These are phyloP conservation scores for Ottelia alismoides DNA, from an alignment of 106 monocot species.

Conservation along the genomic window DNA sequence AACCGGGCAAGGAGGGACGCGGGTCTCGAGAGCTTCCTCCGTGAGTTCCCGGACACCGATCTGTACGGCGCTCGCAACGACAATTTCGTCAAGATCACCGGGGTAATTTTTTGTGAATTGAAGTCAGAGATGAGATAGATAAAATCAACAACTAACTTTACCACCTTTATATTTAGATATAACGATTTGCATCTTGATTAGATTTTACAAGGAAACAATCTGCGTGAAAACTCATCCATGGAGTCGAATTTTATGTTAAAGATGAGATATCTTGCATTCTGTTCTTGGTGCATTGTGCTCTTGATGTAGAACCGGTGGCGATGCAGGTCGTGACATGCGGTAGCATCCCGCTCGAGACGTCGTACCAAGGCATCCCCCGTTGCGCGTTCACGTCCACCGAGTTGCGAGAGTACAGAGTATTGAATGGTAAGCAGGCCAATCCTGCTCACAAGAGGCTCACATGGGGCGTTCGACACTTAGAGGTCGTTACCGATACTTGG, in stretches of 20 bases:
- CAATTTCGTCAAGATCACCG: slow-evolving; percentile 24
- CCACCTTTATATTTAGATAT: too few relatives aligned
- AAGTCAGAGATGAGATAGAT: too few relatives aligned
- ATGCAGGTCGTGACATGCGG: slow-evolving; percentile 32
- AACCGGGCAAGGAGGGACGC: slow-evolving; percentile 5
- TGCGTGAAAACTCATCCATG: too few relatives aligned
- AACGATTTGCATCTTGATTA: too few relatives aligned
- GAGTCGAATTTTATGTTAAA: too few relatives aligned
- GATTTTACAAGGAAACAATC: too few relatives aligned
- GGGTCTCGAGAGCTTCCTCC: slow-evolving; percentile 11
- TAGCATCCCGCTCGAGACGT: slow-evolving; percentile 29
- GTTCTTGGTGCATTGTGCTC: slow-evolving; percentile 1
- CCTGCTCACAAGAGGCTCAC: slow-evolving; percentile 14
- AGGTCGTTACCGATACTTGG: too few relatives aligned
- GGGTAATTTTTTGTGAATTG: too few relatives aligned
- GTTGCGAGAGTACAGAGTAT: slow-evolving; percentile 27
- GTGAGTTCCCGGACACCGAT: slow-evolving; percentile 13
- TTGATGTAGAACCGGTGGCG: too few relatives aligned
- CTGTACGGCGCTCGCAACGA: slow-evolving; percentile 6
- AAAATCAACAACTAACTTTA: too few relatives aligned
- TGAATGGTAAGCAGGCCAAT: slow-evolving; percentile 19
- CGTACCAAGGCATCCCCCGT: slow-evolving; percentile 19
- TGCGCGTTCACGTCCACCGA: slow-evolving; percentile 23
- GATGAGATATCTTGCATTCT: too few relatives aligned
- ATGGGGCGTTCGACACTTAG: slow-evolving; percentile 21